Conservation (phyloP, 2,329 filamentous ascomycete species). For the Ceratocystis destructans region DNA sequence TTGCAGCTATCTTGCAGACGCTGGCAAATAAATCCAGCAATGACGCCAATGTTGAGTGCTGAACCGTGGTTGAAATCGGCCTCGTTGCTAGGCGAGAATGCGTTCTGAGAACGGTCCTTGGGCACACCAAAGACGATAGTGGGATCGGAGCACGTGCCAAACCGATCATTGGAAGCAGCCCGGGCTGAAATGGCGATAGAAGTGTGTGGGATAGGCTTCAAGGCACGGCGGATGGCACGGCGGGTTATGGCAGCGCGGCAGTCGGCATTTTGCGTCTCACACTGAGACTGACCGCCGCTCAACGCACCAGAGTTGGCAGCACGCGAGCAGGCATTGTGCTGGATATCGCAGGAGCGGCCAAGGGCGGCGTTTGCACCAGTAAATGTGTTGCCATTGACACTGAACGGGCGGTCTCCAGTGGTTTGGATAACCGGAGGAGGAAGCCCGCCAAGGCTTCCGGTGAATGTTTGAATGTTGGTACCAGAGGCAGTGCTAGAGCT, state of each 20-base stretch:
- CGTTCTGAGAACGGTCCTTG: slow-evolving; percentile 34
- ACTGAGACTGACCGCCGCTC: slow-evolving; percentile 25
- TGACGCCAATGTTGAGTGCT: slow-evolving; percentile 29
- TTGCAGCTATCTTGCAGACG: slow-evolving; percentile 27
- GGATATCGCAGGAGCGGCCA: slow-evolving; percentile 36
- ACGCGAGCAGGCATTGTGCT: slow-evolving; percentile 38
- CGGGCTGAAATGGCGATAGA: background rate
- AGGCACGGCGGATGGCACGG: slow-evolving; percentile 16
- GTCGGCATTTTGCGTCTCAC: slow-evolving; percentile 30
- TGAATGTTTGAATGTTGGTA: slow-evolving; percentile 34
- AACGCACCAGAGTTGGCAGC: slow-evolving; percentile 34
- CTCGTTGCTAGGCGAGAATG: slow-evolving; percentile 30
- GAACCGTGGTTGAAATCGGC: slow-evolving; percentile 40
- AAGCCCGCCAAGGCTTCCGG: slow-evolving; percentile 31
- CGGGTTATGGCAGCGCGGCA: slow-evolving; percentile 25
- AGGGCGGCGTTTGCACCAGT: slow-evolving; percentile 33
- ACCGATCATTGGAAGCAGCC: slow-evolving; percentile 18
- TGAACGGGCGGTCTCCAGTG: slow-evolving; percentile 31
- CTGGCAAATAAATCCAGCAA: slow-evolving; percentile 36
- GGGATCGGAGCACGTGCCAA: slow-evolving; percentile 35
- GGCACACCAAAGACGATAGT: slow-evolving; percentile 36
- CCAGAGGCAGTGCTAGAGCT: slow-evolving; percentile 18
- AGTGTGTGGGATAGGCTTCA: slow-evolving; percentile 8
- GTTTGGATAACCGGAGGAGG: slow-evolving; percentile 31
- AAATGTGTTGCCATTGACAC: slow-evolving; percentile 43